Evolutionary conservation across 495 filamentous ascomycete species (phyloP).

Genomic region (Beverwykella pulmonaria): DNA sequence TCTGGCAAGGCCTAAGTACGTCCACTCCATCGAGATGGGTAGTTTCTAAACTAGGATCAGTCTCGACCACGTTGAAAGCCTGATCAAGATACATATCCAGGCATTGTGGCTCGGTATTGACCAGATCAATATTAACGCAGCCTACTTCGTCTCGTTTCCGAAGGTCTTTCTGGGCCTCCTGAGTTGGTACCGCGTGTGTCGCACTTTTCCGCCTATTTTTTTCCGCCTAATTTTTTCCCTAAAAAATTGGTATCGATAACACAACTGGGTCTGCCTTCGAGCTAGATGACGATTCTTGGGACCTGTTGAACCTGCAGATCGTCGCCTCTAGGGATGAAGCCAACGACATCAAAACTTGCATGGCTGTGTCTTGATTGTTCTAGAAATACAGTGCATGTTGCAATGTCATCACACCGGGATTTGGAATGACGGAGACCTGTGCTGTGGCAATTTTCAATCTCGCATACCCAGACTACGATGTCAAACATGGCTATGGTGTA

Average conservation of each 20-base stretch:
- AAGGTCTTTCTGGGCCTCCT: slow-evolving; percentile 50
- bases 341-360: neutral
- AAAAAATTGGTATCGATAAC: slow-evolving; percentile 26
- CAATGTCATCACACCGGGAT: slow-evolving; percentile 52
- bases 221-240: slow-evolving; percentile 64
- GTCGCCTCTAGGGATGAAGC: slow-evolving; percentile 6
- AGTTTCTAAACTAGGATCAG: slow-evolving; percentile 58
- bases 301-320: neutral
- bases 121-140: slow-evolving; percentile 54
- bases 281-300: no score
- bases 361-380: neutral
- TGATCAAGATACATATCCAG: slow-evolving; percentile 56
- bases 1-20: slow-evolving; percentile 45
- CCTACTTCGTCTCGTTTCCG: slow-evolving; percentile 51
- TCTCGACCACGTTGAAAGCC: slow-evolving; percentile 58
- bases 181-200: slow-evolving; percentile 49
- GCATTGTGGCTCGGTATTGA: slow-evolving; percentile 48
- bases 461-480: neutral
- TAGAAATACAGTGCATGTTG: slow-evolving; percentile 38
- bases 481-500: neutral
- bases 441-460: slow-evolving; percentile 52
- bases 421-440: slow-evolving; percentile 64
- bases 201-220: slow-evolving; percentile 55
- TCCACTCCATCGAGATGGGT: neutral
- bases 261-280: no score